Evolutionary conservation across 2,329 filamentous ascomycete species (phyloP).

Genomic region (Cercospora beticola): DNA sequence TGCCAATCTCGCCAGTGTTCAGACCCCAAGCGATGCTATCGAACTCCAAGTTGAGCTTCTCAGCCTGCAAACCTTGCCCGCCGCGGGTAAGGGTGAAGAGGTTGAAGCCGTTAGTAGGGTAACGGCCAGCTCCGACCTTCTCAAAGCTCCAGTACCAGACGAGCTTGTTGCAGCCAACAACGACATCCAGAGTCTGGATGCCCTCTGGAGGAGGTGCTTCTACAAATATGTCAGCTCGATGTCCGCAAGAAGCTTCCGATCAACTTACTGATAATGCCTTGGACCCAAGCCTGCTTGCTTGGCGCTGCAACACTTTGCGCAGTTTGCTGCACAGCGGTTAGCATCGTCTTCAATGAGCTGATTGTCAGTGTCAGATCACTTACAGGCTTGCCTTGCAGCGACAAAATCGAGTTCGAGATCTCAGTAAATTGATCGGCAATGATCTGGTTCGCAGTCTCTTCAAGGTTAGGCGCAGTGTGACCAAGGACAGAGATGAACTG

Average conservation of each 20-base stretch:
- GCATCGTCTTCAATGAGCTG: not conserved
- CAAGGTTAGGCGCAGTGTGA: constrained; percentile 3
- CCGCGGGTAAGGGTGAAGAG: constrained; percentile 11
- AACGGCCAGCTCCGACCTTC: constrained; percentile 14
- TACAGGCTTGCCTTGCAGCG: constrained; percentile 15
- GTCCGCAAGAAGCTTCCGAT: not conserved
- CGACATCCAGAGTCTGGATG: constrained; percentile 15
- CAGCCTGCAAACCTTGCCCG: constrained; percentile 1
- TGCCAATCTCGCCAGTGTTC: not conserved
- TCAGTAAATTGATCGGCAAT: constrained; percentile 19
- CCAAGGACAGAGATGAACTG: constrained; percentile 14
- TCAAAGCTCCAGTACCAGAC: constrained; percentile 23
- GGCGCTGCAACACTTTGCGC: constrained; percentile 3
- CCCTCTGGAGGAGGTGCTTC: constrained; percentile 10
- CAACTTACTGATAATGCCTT: constrained; percentile 10
- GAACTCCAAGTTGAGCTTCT: constrained; percentile 12
- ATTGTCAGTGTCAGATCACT: not conserved
- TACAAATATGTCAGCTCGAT: not conserved
- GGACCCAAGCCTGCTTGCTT: constrained; percentile 17
- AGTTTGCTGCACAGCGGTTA: not conserved
- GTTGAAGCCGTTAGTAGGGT: constrained; percentile 24
- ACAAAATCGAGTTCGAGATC: constrained; percentile 21
- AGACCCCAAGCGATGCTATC: constrained; percentile 17
- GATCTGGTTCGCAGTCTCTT: constrained; percentile 16
- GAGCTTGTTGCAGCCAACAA: constrained; percentile 20